These are phyloP conservation scores for Aureoboletus auriporus DNA, from an alignment of 768 basidiomycete genomes.

Conservation along the genomic window DNA sequence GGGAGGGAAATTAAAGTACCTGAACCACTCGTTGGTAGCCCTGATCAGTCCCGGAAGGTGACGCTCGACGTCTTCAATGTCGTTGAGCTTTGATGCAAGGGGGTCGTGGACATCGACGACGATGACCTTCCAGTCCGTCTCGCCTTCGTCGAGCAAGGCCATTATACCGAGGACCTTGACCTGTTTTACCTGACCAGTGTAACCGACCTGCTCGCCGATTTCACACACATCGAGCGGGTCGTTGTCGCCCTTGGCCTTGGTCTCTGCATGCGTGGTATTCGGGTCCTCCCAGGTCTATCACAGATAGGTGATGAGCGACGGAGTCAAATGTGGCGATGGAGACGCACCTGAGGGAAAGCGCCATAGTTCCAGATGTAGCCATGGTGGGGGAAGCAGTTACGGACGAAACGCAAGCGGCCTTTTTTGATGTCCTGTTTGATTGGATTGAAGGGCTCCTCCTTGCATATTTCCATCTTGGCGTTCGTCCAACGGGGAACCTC, in stretches of 20 bases:
- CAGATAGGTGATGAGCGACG: neutral
- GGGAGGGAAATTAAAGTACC: conserved; percentile 40
- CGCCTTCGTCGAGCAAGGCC: conserved; percentile 98
- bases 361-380: conserved; percentile 99
- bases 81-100: conserved; percentile 93
- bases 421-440: conserved; percentile 99
- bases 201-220: conserved; percentile 98
- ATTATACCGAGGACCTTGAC: conserved; percentile 99
- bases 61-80: conserved; percentile 98
- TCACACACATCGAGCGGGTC: conserved; percentile 99
- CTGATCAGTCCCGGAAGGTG: conserved; percentile 96
- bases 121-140: conserved; percentile 99
- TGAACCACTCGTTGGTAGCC: conserved; percentile 99
- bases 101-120: conserved; percentile 96
- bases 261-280: conserved; percentile 79
- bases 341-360: conserved; percentile 89
- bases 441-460: conserved; percentile 98
- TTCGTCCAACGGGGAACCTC: conserved; percentile 99
- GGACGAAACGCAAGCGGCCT: conserved; percentile 91
- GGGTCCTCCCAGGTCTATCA: conserved; percentile 98
- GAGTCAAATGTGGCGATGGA: neutral
- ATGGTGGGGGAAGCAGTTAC: conserved; percentile 99
- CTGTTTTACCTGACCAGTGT: conserved; percentile 96
- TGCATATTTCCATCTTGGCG: conserved; percentile 99
- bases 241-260: conserved; percentile 98